Conservation (phyloP, 345 rosid species). For the Salix brachista region DNA sequence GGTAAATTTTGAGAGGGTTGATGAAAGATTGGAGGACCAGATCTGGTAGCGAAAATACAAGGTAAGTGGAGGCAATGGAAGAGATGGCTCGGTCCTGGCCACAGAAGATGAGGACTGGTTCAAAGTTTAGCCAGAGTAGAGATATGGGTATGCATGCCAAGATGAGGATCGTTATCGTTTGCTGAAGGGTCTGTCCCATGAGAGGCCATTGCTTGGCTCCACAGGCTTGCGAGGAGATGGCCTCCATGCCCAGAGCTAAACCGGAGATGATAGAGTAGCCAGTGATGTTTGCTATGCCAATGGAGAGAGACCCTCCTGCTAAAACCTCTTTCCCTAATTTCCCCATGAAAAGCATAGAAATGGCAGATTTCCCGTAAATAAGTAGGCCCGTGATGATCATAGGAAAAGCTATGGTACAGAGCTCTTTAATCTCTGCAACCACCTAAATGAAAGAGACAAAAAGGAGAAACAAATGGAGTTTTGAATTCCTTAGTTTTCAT, state of each 20-base stretch:
- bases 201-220: constrained; percentile 53
- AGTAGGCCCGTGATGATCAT: constrained; percentile 52
- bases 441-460: constrained; percentile 25
- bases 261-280: constrained; percentile 57
- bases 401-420: constrained; percentile 42
- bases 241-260: constrained; percentile 54
- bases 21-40: constrained; percentile 43
- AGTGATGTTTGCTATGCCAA: constrained; percentile 45
- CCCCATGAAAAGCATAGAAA: constrained; percentile 52
- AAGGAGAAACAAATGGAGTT: not conserved
- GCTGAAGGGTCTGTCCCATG: constrained; percentile 52
- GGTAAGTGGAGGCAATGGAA: constrained; percentile 40
- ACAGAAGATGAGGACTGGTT: constrained; percentile 37
- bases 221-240: constrained; percentile 55
- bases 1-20: constrained; percentile 45
- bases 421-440: constrained; percentile 46
- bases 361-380: constrained; percentile 39
- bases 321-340: constrained; percentile 46
- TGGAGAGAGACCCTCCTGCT: constrained; percentile 55
- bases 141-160: constrained; percentile 47
- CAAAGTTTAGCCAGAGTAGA: constrained; percentile 40
- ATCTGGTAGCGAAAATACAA: constrained; percentile 45
- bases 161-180: constrained; percentile 41
- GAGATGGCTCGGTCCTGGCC: constrained; percentile 48
- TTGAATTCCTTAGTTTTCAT: not conserved